Conservation (phyloP, 805 yeast species). For the Wickerhamiella vanderwaltii region DNA sequence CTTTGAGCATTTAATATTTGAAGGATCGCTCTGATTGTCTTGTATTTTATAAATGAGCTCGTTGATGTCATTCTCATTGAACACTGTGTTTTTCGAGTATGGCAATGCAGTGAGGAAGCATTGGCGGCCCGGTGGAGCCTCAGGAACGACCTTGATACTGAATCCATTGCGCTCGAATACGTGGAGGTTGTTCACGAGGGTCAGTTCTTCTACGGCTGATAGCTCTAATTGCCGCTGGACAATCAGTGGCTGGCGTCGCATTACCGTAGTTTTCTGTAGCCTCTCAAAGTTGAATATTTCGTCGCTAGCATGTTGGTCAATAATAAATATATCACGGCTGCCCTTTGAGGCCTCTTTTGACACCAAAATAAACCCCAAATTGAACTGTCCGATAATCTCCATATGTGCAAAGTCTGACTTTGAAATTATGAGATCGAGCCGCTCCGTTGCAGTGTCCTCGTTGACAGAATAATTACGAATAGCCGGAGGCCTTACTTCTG, state of each 20-base stretch:
- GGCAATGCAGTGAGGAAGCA: constrained; percentile 56
- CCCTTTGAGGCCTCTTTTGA: constrained; percentile 31
- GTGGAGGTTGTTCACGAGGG: constrained; percentile 46
- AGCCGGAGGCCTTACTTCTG: constrained; percentile 4
- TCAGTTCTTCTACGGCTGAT: constrained; percentile 65
- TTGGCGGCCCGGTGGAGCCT: constrained; percentile 43
- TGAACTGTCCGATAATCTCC: constrained; percentile 86
- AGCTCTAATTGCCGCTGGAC: constrained; percentile 45
- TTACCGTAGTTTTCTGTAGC: constrained; percentile 41
- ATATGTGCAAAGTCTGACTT: constrained; percentile 64
- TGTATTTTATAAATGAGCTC: constrained; percentile 62
- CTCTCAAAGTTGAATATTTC: constrained; percentile 85
- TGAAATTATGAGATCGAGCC: constrained; percentile 46
- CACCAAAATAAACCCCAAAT: constrained; percentile 84
- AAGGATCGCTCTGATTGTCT: constrained; percentile 37
- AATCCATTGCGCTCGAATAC: constrained; percentile 71
- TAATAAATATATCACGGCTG: constrained; percentile 52
- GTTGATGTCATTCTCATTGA: constrained; percentile 52
- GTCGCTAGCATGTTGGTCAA: constrained; percentile 97
- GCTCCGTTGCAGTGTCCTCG: constrained; percentile 42
- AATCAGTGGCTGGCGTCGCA: constrained; percentile 63
- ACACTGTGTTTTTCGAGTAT: constrained; percentile 52
- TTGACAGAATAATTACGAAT: constrained; percentile 29
- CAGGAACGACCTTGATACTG: constrained; percentile 39
- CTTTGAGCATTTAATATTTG: constrained; percentile 51